Evolutionary conservation across 2,329 filamentous ascomycete genomes (phyloP).

Genomic region (Ophiocordyceps camponoti-leonardi): DNA sequence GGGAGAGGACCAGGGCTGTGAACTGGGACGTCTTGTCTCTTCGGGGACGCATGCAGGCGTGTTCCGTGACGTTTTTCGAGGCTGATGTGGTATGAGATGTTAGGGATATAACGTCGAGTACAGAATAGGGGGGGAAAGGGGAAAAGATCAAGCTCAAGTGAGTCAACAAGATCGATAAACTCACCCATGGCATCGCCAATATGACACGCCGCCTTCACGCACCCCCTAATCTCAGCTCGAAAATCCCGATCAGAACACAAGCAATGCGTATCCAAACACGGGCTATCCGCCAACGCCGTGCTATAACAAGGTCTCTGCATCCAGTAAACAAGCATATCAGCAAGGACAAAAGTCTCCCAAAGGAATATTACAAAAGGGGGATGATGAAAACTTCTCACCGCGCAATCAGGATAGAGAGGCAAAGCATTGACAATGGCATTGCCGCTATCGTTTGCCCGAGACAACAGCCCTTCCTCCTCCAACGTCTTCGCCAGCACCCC

Average conservation of each 20-base stretch:
- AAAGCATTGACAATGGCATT: neutral
- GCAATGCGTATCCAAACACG: neutral
- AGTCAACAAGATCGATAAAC: no score
- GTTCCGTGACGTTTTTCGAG: slow-evolving; percentile 2
- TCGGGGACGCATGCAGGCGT: slow-evolving; percentile 1
- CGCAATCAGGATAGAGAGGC: neutral
- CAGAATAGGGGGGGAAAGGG: no score
- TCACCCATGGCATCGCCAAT: neutral
- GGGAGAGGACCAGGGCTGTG: slow-evolving; percentile 3
- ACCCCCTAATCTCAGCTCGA: neutral
- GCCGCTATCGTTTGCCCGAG: neutral
- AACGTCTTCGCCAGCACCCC: neutral
- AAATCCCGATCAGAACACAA: neutral
- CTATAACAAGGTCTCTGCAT: neutral
- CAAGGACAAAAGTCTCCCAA: neutral
- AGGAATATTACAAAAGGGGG: no score
- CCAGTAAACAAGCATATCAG: neutral
- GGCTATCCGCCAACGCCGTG: neutral
- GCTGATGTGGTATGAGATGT: neutral
- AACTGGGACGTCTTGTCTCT: slow-evolving; percentile 1
- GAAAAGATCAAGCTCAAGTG: no score
- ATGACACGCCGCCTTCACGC: neutral
- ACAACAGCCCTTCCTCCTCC: neutral
- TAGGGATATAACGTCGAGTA: no score
- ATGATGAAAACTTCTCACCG: no score